Evolutionary conservation across 345 rosid genomes (phyloP).

Genomic region (Syzygium jambos): DNA sequence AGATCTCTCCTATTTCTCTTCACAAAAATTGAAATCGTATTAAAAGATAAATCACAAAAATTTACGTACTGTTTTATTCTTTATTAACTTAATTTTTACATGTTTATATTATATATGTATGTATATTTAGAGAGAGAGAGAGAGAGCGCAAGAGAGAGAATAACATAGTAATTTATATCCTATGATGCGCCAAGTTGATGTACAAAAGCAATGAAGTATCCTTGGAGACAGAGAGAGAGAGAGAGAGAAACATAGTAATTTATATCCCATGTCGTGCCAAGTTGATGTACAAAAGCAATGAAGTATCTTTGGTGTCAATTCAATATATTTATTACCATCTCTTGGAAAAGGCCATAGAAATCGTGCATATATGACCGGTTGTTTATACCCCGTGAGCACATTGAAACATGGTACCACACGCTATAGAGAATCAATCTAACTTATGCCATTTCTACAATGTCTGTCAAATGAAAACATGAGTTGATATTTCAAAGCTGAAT

Average conservation of each 20-base stretch:
- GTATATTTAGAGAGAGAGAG: background rate
- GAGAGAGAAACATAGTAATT: background rate
- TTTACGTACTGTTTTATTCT: background rate
- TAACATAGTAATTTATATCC: no score
- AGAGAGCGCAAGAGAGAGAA: no score
- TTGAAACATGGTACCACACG: background rate
- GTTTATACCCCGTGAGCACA: background rate
- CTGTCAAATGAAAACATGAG: background rate
- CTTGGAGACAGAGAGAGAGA: background rate
- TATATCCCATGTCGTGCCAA: background rate
- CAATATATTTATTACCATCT: background rate
- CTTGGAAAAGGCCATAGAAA: background rate
- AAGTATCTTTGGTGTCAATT: background rate
- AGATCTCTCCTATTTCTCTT: background rate
- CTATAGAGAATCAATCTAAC: background rate
- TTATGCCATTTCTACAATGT: background rate
- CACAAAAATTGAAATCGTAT: background rate
- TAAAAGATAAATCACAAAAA: background rate
- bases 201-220: no score
- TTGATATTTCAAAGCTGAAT: background rate
- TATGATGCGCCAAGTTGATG: no score
- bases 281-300: background rate
- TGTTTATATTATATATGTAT: no score
- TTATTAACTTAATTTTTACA: background rate
- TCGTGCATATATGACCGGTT: background rate